Evolutionary conservation across 108 stramenopile species (phyloP).

Genomic region (Cyclostephanos tholiformis): DNA sequence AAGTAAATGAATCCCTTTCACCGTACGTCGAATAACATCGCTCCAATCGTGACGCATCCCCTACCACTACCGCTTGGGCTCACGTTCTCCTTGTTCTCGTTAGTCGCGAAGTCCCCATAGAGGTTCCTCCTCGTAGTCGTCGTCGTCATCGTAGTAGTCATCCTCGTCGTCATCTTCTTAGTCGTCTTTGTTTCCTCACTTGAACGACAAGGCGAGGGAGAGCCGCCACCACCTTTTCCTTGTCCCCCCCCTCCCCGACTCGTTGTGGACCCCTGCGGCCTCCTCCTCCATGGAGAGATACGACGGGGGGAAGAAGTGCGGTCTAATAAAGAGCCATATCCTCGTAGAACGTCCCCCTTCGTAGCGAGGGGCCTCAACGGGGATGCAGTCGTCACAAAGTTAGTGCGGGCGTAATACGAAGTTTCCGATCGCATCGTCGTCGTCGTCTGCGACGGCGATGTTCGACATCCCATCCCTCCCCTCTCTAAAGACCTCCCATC

Average conservation of each 20-base stretch:
- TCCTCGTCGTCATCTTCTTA: neutral
- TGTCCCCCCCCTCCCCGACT: no score
- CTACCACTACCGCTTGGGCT: neutral
- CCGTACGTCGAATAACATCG: constrained; percentile 10
- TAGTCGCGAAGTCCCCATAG: neutral
- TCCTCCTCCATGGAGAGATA: no score
- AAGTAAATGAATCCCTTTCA: neutral
- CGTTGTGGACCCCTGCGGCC: no score
- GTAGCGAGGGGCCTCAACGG: constrained; percentile 7
- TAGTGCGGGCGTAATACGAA: neutral
- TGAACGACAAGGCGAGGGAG: neutral
- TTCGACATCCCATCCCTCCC: neutral
- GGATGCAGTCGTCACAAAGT: neutral
- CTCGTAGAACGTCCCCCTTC: neutral
- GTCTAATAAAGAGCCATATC: no score
- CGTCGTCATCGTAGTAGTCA: neutral
- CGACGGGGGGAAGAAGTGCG: no score
- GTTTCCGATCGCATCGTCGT: neutral
- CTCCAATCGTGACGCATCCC: neutral
- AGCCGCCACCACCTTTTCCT: no score
- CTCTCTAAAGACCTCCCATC: neutral
- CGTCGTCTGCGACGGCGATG: no score
- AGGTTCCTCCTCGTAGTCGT: neutral
- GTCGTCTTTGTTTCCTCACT: neutral
- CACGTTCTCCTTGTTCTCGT: constrained; percentile 15